phyloP scores from a whole-genome alignment of 176 grass and related monocot genomes.

The Eleusine indica region DNA sequence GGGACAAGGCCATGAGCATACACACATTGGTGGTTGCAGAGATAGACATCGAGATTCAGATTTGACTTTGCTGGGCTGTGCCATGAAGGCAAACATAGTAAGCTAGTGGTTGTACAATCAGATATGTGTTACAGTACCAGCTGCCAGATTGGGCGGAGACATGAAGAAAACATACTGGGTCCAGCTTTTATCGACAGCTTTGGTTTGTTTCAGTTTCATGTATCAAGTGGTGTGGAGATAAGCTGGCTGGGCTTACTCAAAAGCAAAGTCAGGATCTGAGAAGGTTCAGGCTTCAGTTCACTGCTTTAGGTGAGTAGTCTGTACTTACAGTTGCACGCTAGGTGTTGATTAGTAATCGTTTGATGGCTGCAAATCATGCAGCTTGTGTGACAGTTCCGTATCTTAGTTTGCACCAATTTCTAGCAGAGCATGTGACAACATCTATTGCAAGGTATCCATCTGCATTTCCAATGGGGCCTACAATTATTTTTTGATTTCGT shows the following conservation, averaged over 20 bases:
- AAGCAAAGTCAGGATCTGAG: neutral
- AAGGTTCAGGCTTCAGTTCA: slow-evolving; percentile 18
- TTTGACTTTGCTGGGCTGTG: slow-evolving; percentile 28
- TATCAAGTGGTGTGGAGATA: slow-evolving; percentile 6
- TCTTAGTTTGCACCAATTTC: neutral
- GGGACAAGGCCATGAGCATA: slow-evolving; percentile 45
- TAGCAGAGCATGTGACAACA: slow-evolving; percentile 13
- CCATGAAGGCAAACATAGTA: neutral
- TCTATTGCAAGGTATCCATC: neutral
- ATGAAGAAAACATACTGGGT: slow-evolving; percentile 11
- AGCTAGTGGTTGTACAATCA: slow-evolving; percentile 20
- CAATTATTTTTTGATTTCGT: neutral
- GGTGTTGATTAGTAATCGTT: slow-evolving; percentile 10
- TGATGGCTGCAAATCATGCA: slow-evolving; percentile 15
- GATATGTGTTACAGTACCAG: slow-evolving; percentile 15
- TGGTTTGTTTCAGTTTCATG: neutral
- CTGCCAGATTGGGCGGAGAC: slow-evolving; percentile 19
- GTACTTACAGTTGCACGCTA: neutral
- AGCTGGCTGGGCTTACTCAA: neutral
- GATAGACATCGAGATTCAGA: slow-evolving; percentile 42
- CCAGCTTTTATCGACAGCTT: slow-evolving; percentile 23
- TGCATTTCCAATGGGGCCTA: slow-evolving; percentile 16
- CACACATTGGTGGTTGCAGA: slow-evolving; percentile 10
- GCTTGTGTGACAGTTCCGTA: slow-evolving; percentile 9
- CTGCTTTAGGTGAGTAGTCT: neutral